A percentile compares a stretch with the other conserved stretches of the same genome.
Evolutionary conservation across 2,329 filamentous ascomycete species (phyloP).

Genomic region (Sporothrix pseudoabietina): DNA sequence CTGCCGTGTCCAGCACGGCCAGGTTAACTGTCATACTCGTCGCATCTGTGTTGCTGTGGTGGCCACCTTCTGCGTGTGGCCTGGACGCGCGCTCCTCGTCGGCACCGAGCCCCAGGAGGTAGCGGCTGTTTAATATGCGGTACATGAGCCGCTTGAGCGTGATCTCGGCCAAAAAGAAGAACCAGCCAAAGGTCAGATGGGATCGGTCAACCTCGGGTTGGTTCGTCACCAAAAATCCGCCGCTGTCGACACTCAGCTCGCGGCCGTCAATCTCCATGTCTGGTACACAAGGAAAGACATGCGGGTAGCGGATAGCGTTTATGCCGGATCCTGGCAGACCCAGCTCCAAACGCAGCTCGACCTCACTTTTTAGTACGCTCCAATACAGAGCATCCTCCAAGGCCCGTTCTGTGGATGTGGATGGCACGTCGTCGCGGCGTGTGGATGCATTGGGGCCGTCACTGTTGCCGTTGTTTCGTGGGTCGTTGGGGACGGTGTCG

Average conservation of each 20-base stretch:
- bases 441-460: neutral
- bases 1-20: constrained; percentile 5
- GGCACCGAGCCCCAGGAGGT: constrained; percentile 15
- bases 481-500: neutral
- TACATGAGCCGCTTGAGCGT: constrained; percentile 28
- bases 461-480: neutral
- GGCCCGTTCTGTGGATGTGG: constrained; percentile 21
- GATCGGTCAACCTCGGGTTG: constrained; percentile 23
- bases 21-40: neutral
- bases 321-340: constrained; percentile 29
- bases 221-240: neutral
- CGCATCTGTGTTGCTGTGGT: neutral
- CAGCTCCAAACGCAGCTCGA: constrained; percentile 29
- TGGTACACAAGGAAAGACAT: constrained; percentile 28
- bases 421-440: neutral
- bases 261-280: constrained; percentile 20
- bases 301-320: constrained; percentile 27
- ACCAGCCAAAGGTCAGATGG: constrained; percentile 27
- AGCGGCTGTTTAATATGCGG: constrained; percentile 27
- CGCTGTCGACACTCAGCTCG: neutral
- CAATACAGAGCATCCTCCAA: constrained; percentile 30
- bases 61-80: neutral
- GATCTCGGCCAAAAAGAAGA: constrained; percentile 31
- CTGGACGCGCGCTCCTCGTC: constrained; percentile 6
- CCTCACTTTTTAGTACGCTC: constrained; percentile 31